Evolutionary conservation across 192 early-diverging fungal genomes (phyloP), one percentile per base, ranked within the genome.

Genomic region (Dissophora ornata): DNA sequence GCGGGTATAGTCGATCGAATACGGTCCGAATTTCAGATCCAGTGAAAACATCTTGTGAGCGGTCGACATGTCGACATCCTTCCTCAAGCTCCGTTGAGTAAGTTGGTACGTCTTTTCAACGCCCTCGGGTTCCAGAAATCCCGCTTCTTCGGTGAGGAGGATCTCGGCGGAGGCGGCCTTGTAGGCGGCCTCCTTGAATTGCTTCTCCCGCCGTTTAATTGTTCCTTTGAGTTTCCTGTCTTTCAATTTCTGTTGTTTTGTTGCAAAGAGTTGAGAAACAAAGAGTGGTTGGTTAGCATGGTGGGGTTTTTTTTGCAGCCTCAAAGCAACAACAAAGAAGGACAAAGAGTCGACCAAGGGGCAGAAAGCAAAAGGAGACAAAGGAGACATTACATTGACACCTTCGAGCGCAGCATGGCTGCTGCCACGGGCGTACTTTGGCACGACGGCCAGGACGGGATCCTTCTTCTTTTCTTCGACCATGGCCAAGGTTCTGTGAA

Each of bases 101-200:
- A 95, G 87, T 62, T 94, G 93, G 74, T 87, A 95, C 3, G 97
- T 98, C 60, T 89, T 88, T 80, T 98, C 97, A 58, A 95, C 85
- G 1, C 89, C 90, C 52, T 98, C 97, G 2, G 94, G 90, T 80
- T 95, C 94, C 46, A 98, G 71, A 64, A 79, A 94, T 32, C 97
- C 96, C 5, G 82, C 87, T 33, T 92, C 85, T 53, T 94, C 89
- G 0, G 90, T 83, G 44, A 93, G 77, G 30, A 98, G 84, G 55
- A 94, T 67, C 65, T 96, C 95, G 29, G 90, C 80, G 38, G 90
- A 87, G 0, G 93, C 93, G 1, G 95, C 94, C 32, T 89, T 84
- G 25, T 80, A 60, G 11, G 88, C 90, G 4, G 93, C 95, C 16
- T 90, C 89, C 33, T 88, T 75, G 44, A 81, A 81, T 19, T 85